These are phyloP conservation scores for Lactifluus piperatus DNA, from an alignment of 768 basidiomycete species.

Conservation along the genomic window DNA sequence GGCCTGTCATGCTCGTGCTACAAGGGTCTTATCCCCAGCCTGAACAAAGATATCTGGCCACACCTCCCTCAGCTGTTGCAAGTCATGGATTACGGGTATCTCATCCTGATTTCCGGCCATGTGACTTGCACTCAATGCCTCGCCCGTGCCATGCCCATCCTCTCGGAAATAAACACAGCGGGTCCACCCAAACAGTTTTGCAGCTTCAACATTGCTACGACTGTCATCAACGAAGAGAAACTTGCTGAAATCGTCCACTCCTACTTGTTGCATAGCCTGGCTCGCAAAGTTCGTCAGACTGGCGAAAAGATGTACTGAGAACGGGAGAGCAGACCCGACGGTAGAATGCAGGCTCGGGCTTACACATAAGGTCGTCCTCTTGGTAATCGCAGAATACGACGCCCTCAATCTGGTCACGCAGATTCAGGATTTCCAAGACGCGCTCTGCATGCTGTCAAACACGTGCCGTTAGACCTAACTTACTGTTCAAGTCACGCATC, in stretches of 20 bases:
- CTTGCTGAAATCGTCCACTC: slow-evolving; percentile 53
- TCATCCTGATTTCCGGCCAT: slow-evolving; percentile 36
- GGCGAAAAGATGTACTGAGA: neutral
- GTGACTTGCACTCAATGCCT: slow-evolving; percentile 50
- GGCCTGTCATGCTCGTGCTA: slow-evolving; percentile 20
- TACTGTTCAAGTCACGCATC: too few species aligned
- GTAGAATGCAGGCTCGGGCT: slow-evolving; percentile 72
- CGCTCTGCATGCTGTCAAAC: slow-evolving; percentile 63
- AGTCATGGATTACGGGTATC: slow-evolving; percentile 42
- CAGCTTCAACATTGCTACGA: slow-evolving; percentile 57
- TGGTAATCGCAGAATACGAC: slow-evolving; percentile 75
- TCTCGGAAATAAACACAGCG: slow-evolving; percentile 73
- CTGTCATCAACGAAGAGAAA: slow-evolving; percentile 81
- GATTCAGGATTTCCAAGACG: slow-evolving; percentile 62
- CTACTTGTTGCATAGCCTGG: slow-evolving; percentile 62
- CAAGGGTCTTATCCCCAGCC: slow-evolving; percentile 5
- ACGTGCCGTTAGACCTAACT: neutral
- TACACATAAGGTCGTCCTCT: slow-evolving; percentile 60
- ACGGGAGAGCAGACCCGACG: slow-evolving; percentile 34
- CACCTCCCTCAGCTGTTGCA: slow-evolving; percentile 59
- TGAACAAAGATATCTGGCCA: slow-evolving; percentile 72
- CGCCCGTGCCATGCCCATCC: slow-evolving; percentile 49
- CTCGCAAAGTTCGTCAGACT: neutral
- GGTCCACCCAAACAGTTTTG: slow-evolving; percentile 58
- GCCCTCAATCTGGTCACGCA: slow-evolving; percentile 66